These are phyloP conservation scores for Pseudogymnoascus sp. DNA, from an alignment of 2,329 filamentous ascomycete genomes.

Conservation along the genomic window DNA sequence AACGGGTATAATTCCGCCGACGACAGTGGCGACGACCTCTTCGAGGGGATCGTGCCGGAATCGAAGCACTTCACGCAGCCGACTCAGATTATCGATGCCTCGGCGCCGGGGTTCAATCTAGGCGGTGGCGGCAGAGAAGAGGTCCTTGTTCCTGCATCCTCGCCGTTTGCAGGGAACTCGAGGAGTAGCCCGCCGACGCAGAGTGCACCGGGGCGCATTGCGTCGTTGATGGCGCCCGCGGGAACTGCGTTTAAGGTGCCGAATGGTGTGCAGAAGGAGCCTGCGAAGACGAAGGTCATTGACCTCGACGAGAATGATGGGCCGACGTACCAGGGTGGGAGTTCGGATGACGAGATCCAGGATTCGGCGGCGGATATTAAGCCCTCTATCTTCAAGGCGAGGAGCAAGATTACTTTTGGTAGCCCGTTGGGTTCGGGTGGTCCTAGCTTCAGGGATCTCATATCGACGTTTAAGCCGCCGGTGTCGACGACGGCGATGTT, in stretches of 20 bases:
- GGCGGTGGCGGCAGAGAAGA: conserved; percentile 26
- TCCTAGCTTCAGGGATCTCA: background rate
- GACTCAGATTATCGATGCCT: conserved; percentile 27
- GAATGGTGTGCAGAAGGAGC: conserved; percentile 29
- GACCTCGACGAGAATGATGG: conserved; percentile 46
- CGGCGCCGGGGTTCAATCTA: conserved; percentile 20
- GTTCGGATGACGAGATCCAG: conserved; percentile 52
- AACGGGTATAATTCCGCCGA: conserved; percentile 30
- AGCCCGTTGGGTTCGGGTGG: background rate
- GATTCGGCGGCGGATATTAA: conserved; percentile 47
- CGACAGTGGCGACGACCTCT: conserved; percentile 38
- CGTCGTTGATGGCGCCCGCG: conserved; percentile 61
- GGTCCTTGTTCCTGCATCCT: conserved; percentile 84
- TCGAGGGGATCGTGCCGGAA: conserved; percentile 32
- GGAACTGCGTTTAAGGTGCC: conserved; percentile 61
- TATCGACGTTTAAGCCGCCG: background rate
- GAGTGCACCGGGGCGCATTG: conserved; percentile 29
- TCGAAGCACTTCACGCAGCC: conserved; percentile 41
- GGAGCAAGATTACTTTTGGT: conserved; percentile 2
- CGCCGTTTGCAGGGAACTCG: conserved; percentile 41
- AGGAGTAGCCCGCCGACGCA: background rate
- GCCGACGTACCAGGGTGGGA: conserved; percentile 51
- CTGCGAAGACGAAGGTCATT: conserved; percentile 36
- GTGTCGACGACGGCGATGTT: conserved; percentile 3
- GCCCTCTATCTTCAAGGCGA: conserved; percentile 43